Base-by-base conservation (phyloP, 2,329 filamentous ascomycete genomes). In the Cryoendolithus antarcticus region DNA sequence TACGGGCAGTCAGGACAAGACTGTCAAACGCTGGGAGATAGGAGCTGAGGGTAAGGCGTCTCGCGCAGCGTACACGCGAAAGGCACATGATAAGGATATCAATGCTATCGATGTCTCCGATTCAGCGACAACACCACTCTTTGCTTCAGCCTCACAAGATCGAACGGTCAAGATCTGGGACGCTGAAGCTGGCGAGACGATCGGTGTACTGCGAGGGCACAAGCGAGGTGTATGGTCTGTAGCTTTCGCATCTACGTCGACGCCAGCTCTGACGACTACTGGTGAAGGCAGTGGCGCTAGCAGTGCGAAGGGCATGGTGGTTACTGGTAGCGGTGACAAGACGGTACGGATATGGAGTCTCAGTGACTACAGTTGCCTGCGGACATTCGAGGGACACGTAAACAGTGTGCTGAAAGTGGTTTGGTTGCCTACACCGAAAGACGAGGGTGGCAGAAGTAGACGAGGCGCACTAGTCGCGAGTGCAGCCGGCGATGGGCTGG, bases 1-100 rank as follows among this genome's bases (percentile, higher is more conserved):
- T 27, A 95, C 91, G 0, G 91, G 91, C 9, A 95, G 89, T 19
- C 86, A 95, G 58, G 91, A 98, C 58, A 82, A 86, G 55, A 98
- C 91, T 0, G 74, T 98, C 50, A 98, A 98, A 66, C 80, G 82
- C 49, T 95, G 91, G 86, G 84, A 94, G 44, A 77, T 89, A 13
- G 74, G 48, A 10, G 32, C 49, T 2, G 42, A 55, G 39, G 41
- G 55, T 44, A 71, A 72, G 41, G 69, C 72, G 7, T 65, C 77
- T 7, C 68, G 77, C 50, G 85, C 85, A 31, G 64, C 79, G 4
- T 98, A 84, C 60, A 96, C 91, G 1, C 76, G 91, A 41, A 93
- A 95, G 61, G 91, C 91, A 1, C 91, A 98, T 62, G 91, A 98
- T 56, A 98, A 98, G 59, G 91, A 98, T 50, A 98, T 98, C 62